Base-by-base conservation (phyloP, 768 basidiomycete genomes). In the Rhizopogon rudus region DNA sequence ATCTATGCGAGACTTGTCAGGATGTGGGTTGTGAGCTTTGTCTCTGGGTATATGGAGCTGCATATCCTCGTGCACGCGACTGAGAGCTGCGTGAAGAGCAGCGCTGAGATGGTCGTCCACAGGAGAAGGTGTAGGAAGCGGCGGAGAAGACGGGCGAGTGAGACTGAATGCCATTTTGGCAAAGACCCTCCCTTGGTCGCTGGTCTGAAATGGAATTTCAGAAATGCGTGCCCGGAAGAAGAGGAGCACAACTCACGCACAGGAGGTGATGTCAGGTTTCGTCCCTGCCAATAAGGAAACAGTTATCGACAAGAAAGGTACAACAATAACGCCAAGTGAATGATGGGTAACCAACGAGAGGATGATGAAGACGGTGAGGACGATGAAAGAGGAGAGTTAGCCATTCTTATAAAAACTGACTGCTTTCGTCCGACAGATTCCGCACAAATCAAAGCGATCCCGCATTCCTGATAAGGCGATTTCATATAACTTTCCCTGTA, bases 1-100 rank as follows among this genome's bases (percentile, higher is more conserved):
- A 61, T 94, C 88, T 59, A 98, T 76, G 48, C 70, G 73, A n/a
- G 81, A 74, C 28, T 71, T 73, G 35, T 77, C 75, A 59, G 79
- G 49, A 68, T 73, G 56, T 59, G 66, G 72, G 77, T 78, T 53
- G 78, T 77, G 67, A 61, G 67, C 53, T 66, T 61, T 61, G 61
- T 56, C 17, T 57, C 17, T 57, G 28, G 39, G 61, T 60, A 1
- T 58, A 58, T 42, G 61, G 60, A 1, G 55, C 52, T n/a, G 65
- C 63, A 1, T 66, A 58, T 46, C 62, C 42, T 52, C 60, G 57
- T 43, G 55, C 48, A 72, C 60, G 58, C 64, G 64, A 44, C 68
- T 65, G 43, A 75, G 61, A 25, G 74, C 70, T 59, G 74, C 70
- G 65, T 73, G 73, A 51, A 75, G 72, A 35, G 72, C 70, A 59